phyloP scores from a whole-genome alignment of 345 rosid genomes.

The Cardiospermum halicacabum region DNA sequence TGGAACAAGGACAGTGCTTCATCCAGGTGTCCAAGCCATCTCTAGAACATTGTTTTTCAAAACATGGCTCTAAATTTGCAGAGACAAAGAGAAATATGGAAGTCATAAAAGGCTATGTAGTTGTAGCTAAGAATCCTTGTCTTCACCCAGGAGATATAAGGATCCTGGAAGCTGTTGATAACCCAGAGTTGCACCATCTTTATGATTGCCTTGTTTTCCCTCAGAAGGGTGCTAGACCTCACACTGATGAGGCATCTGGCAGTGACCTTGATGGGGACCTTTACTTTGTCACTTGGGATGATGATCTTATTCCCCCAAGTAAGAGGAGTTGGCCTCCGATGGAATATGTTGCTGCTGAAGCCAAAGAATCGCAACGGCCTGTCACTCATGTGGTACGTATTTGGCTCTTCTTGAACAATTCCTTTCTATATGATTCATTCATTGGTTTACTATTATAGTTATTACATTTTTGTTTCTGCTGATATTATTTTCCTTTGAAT shows the following conservation, averaged over 20 bases:
- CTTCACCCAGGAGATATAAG: constrained; percentile 94
- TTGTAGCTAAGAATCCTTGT: constrained; percentile 84
- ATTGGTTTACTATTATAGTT: neutral
- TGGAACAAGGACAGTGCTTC: constrained; percentile 86
- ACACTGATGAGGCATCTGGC: constrained; percentile 89
- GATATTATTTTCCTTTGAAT: neutral
- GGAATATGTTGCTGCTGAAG: constrained; percentile 52
- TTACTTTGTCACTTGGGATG: constrained; percentile 93
- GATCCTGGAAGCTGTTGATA: constrained; percentile 89
- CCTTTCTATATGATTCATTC: neutral
- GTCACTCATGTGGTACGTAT: constrained; percentile 63
- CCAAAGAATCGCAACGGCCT: constrained; percentile 20
- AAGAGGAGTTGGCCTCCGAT: constrained; percentile 67
- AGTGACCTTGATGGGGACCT: constrained; percentile 97
- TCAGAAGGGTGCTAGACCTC: constrained; percentile 86
- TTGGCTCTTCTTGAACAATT: constrained; percentile 1
- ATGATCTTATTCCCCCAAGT: constrained; percentile 72
- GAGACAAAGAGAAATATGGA: constrained; percentile 46
- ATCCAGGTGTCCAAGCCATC: constrained; percentile 77
- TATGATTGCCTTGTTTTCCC: constrained; percentile 90
- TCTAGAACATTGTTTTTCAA: constrained; percentile 61
- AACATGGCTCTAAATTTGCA: constrained; percentile 69
- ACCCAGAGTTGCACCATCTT: constrained; percentile 60
- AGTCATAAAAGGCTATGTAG: constrained; percentile 63
- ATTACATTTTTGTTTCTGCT: neutral